Conservation (phyloP, 495 filamentous ascomycete species). For the Xylaria flabelliformis region DNA sequence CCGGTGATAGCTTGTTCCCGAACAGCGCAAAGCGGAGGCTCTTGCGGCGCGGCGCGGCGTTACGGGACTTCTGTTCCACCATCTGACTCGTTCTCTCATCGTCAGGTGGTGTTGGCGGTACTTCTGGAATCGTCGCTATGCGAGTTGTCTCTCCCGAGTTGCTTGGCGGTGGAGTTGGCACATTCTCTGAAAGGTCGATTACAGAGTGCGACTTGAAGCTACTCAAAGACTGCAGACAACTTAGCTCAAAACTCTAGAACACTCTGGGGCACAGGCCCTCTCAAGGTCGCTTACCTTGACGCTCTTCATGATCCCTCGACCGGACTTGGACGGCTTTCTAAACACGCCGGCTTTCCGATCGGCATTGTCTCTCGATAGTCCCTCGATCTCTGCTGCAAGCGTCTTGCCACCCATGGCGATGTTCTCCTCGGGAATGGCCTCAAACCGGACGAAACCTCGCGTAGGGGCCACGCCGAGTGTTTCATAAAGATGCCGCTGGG, state of each 20-base stretch:
- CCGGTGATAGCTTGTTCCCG: constrained; percentile 26
- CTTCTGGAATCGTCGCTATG: constrained; percentile 40
- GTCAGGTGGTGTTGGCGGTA: constrained; percentile 43
- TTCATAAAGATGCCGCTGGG: constrained; percentile 72
- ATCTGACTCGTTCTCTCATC: constrained; percentile 34
- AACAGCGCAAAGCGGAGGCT: constrained; percentile 40
- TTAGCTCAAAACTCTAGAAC: constrained; percentile 25
- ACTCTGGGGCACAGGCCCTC: not conserved
- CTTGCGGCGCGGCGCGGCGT: constrained; percentile 36
- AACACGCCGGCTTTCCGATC: constrained; percentile 34
- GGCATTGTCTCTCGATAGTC: constrained; percentile 45
- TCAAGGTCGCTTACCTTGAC: constrained; percentile 34
- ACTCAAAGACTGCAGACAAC: constrained; percentile 35
- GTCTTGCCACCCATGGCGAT: constrained; percentile 74
- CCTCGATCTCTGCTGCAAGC: constrained; percentile 69
- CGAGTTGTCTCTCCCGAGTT: constrained; percentile 38
- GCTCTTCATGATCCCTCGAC: constrained; percentile 34
- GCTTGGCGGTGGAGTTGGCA: constrained; percentile 37
- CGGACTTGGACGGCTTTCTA: constrained; percentile 36
- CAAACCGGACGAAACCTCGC: constrained; percentile 74
- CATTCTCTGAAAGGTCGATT: constrained; percentile 31
- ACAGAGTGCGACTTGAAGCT: constrained; percentile 38
- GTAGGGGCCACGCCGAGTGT: constrained; percentile 66
- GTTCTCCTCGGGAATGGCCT: constrained; percentile 71
- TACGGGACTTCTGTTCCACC: constrained; percentile 33